Base-by-base conservation (phyloP, 129 eudicot genomes). In the Kitagawia praeruptora region DNA sequence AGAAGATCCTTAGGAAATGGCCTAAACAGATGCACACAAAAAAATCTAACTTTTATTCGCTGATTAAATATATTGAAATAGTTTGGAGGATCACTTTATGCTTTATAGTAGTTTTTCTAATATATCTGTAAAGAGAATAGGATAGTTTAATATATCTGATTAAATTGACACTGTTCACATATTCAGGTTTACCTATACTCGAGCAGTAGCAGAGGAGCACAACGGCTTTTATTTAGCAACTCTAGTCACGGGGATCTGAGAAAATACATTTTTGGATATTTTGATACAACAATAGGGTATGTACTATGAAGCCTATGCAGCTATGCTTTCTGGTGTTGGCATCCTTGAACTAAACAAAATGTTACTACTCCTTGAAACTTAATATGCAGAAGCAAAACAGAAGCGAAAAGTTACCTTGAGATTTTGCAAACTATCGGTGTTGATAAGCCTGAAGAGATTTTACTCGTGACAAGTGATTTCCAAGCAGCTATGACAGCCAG, bases 151-250 rank as follows among this genome's bases (percentile, higher is more conserved):
- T 44, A 4, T 0, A 1, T n/a, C n/a, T n/a, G n/a, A n/a, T 2
- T 69, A 78, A 31, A 66, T 79, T 45, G 12, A 14, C 48, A 23
- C 1, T 39, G 13, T 67, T 67, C 6, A 14, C 44, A 9, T 6
- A 18, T 79, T 46, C 75, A 83, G 85, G 85, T 83, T 13, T 83
- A 83, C 61, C 19, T 74, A 51, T 83, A 78, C 48, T 83, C 85
- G 34, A 72, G 70, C 75, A 70, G 85, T 45, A 83, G 82, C 72
- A 78, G 85, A 48, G 75, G 37, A 46, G 82, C 82, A 25, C 85
- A 83, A 34, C 71, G 61, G 76, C 79, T 73, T 44, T 40, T 83
- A 23, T 74, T 83, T 61, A 79, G 82, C 31, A 73, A 83, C 72
- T 41, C 82, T 16, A 74, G 42, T 41, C 75, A 69, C 25, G 82